Evolutionary conservation across 2,329 filamentous ascomycete genomes (phyloP).

Genomic region (Neopestalotiopsis sp.): DNA sequence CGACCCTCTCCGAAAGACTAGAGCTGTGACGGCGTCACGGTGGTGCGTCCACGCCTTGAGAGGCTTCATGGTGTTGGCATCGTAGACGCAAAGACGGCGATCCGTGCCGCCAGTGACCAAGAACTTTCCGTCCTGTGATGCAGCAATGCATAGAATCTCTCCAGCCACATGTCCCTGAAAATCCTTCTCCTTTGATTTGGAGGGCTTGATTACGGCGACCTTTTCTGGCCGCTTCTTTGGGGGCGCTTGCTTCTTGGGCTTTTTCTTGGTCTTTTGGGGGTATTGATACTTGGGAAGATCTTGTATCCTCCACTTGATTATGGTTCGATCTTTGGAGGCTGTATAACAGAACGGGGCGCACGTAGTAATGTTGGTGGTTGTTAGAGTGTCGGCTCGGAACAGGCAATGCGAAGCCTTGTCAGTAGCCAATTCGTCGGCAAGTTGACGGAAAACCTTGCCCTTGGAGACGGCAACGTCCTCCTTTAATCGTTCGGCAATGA

Average conservation of each 20-base stretch:
- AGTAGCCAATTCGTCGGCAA: conserved; percentile 77
- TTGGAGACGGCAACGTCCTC: conserved; percentile 93
- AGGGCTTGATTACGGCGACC: conserved; percentile 65
- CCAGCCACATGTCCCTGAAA: conserved; percentile 77
- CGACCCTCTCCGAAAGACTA: conserved; percentile 84
- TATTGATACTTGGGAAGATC: conserved; percentile 65
- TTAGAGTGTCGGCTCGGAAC: conserved; percentile 79
- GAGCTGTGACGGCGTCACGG: conserved; percentile 81
- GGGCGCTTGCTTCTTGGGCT: conserved; percentile 63
- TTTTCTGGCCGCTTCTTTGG: conserved; percentile 67
- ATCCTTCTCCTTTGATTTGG: conserved; percentile 62
- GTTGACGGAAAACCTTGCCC: conserved; percentile 82
- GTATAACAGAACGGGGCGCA: conserved; percentile 86
- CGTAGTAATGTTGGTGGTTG: conserved; percentile 80
- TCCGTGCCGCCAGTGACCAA: conserved; percentile 90
- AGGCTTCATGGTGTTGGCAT: conserved; percentile 78
- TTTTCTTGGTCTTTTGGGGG: conserved; percentile 62
- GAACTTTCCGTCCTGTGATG: conserved; percentile 87
- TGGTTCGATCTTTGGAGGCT: conserved; percentile 79
- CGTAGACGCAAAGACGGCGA: conserved; percentile 84
- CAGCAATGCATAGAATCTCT: conserved; percentile 81
- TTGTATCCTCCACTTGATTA: conserved; percentile 91
- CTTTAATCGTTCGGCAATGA: conserved; percentile 87
- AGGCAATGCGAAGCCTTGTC: conserved; percentile 68
- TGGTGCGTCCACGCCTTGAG: conserved; percentile 90